Conservation (phyloP, 1,284 basidiomycete genomes). For the Melampsora abietis-canadensis region DNA sequence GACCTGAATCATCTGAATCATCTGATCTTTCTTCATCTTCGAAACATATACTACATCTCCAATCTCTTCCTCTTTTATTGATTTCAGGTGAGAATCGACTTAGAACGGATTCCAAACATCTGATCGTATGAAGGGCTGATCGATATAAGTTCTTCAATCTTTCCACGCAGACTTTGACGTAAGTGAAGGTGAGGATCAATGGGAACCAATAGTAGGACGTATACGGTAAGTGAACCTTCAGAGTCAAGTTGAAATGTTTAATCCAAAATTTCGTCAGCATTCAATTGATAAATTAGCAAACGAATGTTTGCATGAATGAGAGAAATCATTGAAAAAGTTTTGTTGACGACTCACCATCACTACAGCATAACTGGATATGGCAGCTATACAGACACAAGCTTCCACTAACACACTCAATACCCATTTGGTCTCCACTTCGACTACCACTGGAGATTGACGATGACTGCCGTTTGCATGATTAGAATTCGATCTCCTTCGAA, state of each 20-base stretch:
- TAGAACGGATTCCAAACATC: constrained; percentile 19
- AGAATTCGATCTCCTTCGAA: not conserved
- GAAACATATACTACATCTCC: constrained; percentile 42
- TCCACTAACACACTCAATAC: constrained; percentile 30
- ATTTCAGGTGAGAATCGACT: constrained; percentile 13
- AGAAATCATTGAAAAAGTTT: not conserved
- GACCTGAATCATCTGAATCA: not conserved
- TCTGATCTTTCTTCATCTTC: constrained; percentile 17
- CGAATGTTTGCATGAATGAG: not conserved
- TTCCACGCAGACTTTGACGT: constrained; percentile 13
- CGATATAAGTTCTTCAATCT: not conserved
- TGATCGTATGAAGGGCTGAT: constrained; percentile 19
- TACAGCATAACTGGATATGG: constrained; percentile 23
- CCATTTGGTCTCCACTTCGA: constrained; percentile 40
- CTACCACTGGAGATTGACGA: not conserved
- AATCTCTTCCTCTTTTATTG: constrained; percentile 13
- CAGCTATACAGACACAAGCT: constrained; percentile 13
- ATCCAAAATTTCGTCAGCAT: not conserved
- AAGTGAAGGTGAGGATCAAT: constrained; percentile 22
- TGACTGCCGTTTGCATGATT: not conserved
- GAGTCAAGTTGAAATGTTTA: not conserved
- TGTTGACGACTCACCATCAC: constrained; percentile 27
- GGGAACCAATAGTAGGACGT: constrained; percentile 32
- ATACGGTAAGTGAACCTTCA: constrained; percentile 40
- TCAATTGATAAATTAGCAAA: not conserved